A percentile compares a stretch with the other conserved stretches of the same genome.
Evolutionary conservation across 176 grass and related monocot genomes (phyloP).

Genomic region (Carex myosuroides): DNA sequence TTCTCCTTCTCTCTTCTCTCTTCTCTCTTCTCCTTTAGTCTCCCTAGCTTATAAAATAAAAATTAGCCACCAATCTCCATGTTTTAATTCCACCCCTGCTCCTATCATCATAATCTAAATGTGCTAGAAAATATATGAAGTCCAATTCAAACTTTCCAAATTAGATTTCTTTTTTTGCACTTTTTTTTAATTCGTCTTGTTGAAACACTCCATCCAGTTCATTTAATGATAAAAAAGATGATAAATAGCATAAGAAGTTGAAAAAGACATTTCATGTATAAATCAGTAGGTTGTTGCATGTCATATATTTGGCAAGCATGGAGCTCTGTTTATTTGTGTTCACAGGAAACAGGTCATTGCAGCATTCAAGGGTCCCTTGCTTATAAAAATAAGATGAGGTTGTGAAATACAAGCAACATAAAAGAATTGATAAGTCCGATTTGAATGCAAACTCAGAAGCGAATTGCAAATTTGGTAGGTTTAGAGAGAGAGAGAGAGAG

Average conservation of each 20-base stretch:
- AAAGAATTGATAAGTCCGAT: neutral
- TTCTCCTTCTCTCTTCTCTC: too few species aligned
- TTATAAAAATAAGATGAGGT: neutral
- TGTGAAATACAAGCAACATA: neutral
- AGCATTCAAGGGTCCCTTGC: neutral
- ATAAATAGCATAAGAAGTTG: neutral
- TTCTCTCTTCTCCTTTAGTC: too few species aligned
- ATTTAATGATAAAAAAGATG: neutral
- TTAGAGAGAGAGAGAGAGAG: neutral
- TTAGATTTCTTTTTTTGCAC: too few species aligned
- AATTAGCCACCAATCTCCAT: too few species aligned
- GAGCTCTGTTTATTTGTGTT: neutral
- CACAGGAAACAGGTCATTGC: neutral
- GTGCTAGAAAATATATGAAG: too few species aligned
- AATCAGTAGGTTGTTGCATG: neutral
- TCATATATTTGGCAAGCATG: neutral
- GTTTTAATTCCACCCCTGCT: too few species aligned
- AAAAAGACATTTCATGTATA: neutral
- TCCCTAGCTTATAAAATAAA: too few species aligned
- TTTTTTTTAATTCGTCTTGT: neutral
- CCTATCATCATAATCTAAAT: too few species aligned
- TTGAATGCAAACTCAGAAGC: conserved; percentile 14
- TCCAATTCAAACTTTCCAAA: too few species aligned
- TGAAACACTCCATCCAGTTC: neutral
- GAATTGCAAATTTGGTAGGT: neutral